Evolutionary conservation across 2,329 filamentous ascomycete species (phyloP), one percentile per base, ranked within the genome.

Genomic region (Rhexocercosporidium sp.): DNA sequence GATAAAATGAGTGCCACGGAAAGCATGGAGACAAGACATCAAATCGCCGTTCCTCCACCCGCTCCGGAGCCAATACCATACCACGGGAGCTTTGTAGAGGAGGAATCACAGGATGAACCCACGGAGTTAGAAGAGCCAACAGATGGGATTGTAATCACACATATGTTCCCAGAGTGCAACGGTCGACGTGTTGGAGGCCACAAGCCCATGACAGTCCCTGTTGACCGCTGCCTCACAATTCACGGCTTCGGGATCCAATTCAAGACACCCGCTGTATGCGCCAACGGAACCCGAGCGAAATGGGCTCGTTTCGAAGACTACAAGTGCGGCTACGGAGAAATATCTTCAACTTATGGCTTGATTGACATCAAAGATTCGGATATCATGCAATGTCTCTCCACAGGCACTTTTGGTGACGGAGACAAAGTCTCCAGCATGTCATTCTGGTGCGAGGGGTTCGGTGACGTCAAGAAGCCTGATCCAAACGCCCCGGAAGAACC

Each of bases 391-490:
- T 70, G 68, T 47, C 44, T 64, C n/a, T 62, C 54, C 18, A 39
- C 51, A n/a, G 53, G 31, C 9, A 14, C 41, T 20, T 14, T 49
- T n/a, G 62, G 31, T 22, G 49, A 59, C 9, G 54, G 22, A 25
- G 18, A 61, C 6, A 67, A 66, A 34, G 59, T 67, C 9, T 59
- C 62, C 5, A 70, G 67, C 44, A 65, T 70, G 51, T 56, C 46
- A 2, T 70, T 71, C 62, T 71, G 68, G 67, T 71, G 69, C 34
- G 67, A 68, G 16, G 69, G 66, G 14, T 64, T 68, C 31, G 64
- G 60, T 7, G 51, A 66, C 41, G 63, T 64, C 18, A 62, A 60
- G 25, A 57, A 51, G 12, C 53, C 65, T 1, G 59, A 65, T 41
- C 65, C 65, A n/a, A 63, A 65, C 39, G 66, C 57, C 4, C 62